A percentile compares a stretch with the other conserved stretches of the same genome.
phyloP scores from a whole-genome alignment of 2,329 filamentous ascomycete species.

The Ceratocystis huliohia region DNA sequence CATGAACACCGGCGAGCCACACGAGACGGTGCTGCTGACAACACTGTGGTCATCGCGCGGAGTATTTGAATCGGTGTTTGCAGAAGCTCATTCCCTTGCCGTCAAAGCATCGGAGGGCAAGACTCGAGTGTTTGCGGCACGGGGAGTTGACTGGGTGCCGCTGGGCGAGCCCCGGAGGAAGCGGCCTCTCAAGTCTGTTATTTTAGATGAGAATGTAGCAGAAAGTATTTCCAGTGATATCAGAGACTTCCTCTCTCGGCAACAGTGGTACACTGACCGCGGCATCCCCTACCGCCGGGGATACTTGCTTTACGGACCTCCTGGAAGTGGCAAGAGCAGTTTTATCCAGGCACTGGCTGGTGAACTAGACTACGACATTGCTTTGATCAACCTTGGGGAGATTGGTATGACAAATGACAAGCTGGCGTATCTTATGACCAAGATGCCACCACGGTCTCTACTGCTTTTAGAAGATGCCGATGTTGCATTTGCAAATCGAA shows the following conservation, averaged over 20 bases:
- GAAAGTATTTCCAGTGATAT: constrained; percentile 71
- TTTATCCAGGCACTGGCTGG: constrained; percentile 93
- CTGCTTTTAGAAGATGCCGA: constrained; percentile 83
- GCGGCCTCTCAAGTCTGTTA: constrained; percentile 74
- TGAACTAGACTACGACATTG: constrained; percentile 83
- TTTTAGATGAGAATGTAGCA: constrained; percentile 72
- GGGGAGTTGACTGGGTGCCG: constrained; percentile 70
- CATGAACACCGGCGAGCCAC: constrained; percentile 71
- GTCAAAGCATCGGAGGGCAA: constrained; percentile 76
- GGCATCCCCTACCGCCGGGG: constrained; percentile 86
- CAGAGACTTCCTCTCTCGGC: constrained; percentile 63
- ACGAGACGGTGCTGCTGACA: constrained; percentile 86
- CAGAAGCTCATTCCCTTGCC: constrained; percentile 71
- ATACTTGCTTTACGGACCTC: constrained; percentile 79
- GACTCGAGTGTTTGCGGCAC: constrained; percentile 78
- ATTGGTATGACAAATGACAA: constrained; percentile 81
- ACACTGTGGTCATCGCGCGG: constrained; percentile 81
- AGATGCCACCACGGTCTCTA: constrained; percentile 69
- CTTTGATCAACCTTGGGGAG: constrained; percentile 83
- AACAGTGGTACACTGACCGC: constrained; percentile 85
- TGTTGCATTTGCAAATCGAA: constrained; percentile 74
- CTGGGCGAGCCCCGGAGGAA: constrained; percentile 79
- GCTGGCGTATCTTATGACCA: constrained; percentile 72
- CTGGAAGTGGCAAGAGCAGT: constrained; percentile 84
- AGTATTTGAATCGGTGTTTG: constrained; percentile 81